These are phyloP conservation scores for Hibiscus mutabilis DNA, from an alignment of 345 rosid genomes.

Conservation along the genomic window DNA sequence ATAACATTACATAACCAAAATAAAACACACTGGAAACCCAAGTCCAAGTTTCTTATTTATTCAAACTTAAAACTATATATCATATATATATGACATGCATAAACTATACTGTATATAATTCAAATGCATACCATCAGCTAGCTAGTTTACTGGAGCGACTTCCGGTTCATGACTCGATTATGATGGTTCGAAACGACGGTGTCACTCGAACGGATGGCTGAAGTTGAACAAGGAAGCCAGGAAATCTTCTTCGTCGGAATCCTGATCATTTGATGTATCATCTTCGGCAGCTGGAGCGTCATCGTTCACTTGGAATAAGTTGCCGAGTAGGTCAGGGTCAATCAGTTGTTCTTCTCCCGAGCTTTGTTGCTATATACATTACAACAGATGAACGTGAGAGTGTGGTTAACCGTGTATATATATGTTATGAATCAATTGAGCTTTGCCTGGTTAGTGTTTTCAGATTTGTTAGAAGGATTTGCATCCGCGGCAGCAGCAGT, in stretches of 20 bases:
- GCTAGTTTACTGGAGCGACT: neutral
- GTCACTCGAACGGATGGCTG: neutral
- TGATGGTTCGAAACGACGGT: neutral
- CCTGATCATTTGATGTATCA: neutral
- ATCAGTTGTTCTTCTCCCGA: neutral
- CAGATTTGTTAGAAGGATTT: no score
- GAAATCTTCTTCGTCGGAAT: neutral
- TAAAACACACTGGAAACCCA: neutral
- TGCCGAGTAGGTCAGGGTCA: neutral
- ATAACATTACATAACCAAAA: neutral
- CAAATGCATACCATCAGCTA: neutral
- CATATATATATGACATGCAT: neutral
- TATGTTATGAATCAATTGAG: no score
- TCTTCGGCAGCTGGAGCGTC: neutral
- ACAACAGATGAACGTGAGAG: neutral
- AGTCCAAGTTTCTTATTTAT: neutral
- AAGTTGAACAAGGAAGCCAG: neutral
- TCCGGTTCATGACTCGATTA: neutral
- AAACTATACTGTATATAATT: neutral
- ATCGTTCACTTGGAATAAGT: neutral
- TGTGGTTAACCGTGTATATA: no score
- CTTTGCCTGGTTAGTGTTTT: neutral
- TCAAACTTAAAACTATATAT: neutral
- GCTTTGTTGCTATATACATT: neutral
- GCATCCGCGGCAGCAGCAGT: neutral